Percentiles rank a stretch among this genome's conserved stretches.
These are phyloP conservation scores for Aureobasidium sp. DNA, from an alignment of 2,329 filamentous ascomycete genomes.

Conservation along the genomic window DNA sequence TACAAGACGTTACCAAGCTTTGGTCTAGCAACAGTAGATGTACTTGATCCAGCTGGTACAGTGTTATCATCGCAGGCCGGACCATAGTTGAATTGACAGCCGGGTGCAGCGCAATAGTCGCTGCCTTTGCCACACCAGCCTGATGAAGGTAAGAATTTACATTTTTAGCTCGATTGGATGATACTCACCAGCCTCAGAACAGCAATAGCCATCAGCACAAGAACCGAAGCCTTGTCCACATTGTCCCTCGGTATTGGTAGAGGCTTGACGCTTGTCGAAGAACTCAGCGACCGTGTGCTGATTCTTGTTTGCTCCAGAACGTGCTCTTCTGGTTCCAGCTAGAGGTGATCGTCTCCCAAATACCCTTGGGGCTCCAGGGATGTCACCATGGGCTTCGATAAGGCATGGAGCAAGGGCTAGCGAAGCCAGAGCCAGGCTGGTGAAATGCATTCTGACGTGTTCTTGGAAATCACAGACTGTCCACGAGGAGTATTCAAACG, in stretches of 20 bases:
- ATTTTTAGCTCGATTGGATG: background rate
- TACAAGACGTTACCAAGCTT: constrained; percentile 50
- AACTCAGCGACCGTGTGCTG: background rate
- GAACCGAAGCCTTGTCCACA: constrained; percentile 8
- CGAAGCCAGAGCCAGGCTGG: background rate
- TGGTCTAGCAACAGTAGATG: constrained; percentile 46
- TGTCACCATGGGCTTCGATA: constrained; percentile 2
- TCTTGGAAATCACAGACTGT: background rate
- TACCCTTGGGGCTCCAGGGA: constrained; percentile 8
- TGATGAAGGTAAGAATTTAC: background rate
- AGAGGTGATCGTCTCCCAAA: constrained; percentile 1
- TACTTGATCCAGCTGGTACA: constrained; percentile 49
- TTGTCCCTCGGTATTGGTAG: constrained; percentile 12
- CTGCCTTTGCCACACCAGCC: constrained; percentile 43
- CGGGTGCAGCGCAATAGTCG: constrained; percentile 54
- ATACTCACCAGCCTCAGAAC: constrained; percentile 8
- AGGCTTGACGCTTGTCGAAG: constrained; percentile 5
- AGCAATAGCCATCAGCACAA: constrained; percentile 13
- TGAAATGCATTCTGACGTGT: constrained; percentile 11
- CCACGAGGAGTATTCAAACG: background rate
- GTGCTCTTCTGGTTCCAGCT: background rate
- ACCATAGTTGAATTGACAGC: constrained; percentile 56
- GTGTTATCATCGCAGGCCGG: constrained; percentile 55
- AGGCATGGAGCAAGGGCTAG: background rate
- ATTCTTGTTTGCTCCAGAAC: background rate